Base-by-base conservation (phyloP, 768 basidiomycete species). In the Mycena maculata region DNA sequence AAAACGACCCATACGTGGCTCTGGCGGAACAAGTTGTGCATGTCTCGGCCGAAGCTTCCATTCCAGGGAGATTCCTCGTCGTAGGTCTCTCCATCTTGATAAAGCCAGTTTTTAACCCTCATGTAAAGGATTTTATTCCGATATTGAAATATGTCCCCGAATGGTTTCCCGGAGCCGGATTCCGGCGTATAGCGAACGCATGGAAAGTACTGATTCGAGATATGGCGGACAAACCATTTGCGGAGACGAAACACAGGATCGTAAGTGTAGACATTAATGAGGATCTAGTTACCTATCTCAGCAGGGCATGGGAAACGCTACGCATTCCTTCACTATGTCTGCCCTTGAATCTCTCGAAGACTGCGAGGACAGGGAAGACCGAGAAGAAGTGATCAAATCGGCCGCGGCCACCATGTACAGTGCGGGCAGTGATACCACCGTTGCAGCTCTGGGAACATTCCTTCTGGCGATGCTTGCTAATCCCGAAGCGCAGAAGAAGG, bases 171-270 rank as follows among this genome's bases (percentile, higher is more conserved):
- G 77, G 77, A 11, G 76, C 80, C 4, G 69, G 72, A 0, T 81
- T 78, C 77, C 80, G 84, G 72, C 61, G 67, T 53, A 77, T 74
- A 61, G 85, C 85, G 0, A 75, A 72, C 41, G 76, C 79, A 67
- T 85, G 83, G 81, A 75, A 74, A 28, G 72, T 69, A 52, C 69
- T 76, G 16, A 71, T 78, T n/a, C 64, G 75, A 18, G 70, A 72
- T 48, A 80, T 77, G 79, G 72, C 72, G 58, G 77, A 83, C 10
- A 63, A 73, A 16, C 83, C 83, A 0, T 85, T 78, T 52, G 64
- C 60, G 6, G 72, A 74, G n/a, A 76, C 77, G 2, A 79, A 80
- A 56, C 44, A 56, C 13, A 45, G 69, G 13, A 65, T 83, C 59
- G 83, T 83, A 28, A 50, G 79, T 45, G n/a, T n/a, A 36, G 13